Evolutionary conservation across 805 yeast species (phyloP).

Genomic region (Zygosaccharomyces kombuchaensis): DNA sequence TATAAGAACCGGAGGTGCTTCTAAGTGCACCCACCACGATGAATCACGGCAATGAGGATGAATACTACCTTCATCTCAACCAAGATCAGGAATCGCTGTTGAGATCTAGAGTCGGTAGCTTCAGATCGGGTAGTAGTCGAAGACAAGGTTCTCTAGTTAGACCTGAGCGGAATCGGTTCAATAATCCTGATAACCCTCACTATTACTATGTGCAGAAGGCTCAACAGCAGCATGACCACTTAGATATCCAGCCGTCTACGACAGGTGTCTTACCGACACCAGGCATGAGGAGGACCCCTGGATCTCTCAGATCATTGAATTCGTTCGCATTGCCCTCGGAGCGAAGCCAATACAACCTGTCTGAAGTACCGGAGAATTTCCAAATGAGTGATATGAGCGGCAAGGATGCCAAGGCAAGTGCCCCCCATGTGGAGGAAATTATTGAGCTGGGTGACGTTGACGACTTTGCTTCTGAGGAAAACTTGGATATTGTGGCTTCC

Average conservation of each 20-base stretch:
- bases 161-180: conserved; percentile 72
- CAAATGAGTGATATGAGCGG: conserved; percentile 5
- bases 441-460: conserved; percentile 1
- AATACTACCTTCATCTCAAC: conserved; percentile 15
- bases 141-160: conserved; percentile 61
- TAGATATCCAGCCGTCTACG: conserved; percentile 61
- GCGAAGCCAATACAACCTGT: not conserved
- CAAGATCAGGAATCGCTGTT: conserved; percentile 35
- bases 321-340: not conserved
- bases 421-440: not conserved
- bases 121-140: conserved; percentile 19
- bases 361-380: conserved; percentile 2
- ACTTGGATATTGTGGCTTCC: not conserved
- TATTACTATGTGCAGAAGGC: conserved; percentile 75
- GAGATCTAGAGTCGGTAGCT: conserved; percentile 19
- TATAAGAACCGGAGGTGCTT: not conserved
- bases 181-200: conserved; percentile 66
- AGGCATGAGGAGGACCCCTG: conserved; percentile 6
- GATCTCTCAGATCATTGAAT: conserved; percentile 1
- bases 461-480: conserved; percentile 2
- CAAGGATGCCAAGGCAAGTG: not conserved
- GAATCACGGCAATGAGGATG: conserved; percentile 13
- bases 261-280: conserved; percentile 52
- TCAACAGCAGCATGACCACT: conserved; percentile 56
- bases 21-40: conserved; percentile 1